Percentiles rank a stretch among this genome's conserved stretches.
Conservation (phyloP, 2,329 filamentous ascomycete genomes). For the Orbilia javanica region DNA sequence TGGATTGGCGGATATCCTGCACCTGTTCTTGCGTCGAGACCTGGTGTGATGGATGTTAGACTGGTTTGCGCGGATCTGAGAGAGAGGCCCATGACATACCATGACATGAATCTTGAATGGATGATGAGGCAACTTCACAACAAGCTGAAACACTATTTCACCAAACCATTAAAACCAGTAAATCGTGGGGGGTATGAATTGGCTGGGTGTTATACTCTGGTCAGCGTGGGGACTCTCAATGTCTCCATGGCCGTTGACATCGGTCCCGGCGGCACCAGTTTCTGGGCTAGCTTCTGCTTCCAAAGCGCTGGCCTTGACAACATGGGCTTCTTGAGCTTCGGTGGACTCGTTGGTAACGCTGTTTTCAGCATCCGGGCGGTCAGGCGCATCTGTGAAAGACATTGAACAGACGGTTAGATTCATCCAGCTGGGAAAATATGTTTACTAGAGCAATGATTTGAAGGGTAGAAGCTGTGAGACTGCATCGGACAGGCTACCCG, state of each 20-base stretch:
- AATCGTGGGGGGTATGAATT: neutral
- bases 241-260: conserved; percentile 27
- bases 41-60: conserved; percentile 66
- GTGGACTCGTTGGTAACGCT: neutral
- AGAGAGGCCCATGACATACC: conserved; percentile 70
- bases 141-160: conserved; percentile 74
- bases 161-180: neutral
- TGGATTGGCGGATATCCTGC: conserved; percentile 95
- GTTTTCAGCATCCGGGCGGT: neutral
- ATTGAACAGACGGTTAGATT: conserved; percentile 23
- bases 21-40: conserved; percentile 94
- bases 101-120: conserved; percentile 85
- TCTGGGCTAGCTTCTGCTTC: neutral
- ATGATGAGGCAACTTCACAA: conserved; percentile 83
- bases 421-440: neutral
- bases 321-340: conserved; percentile 4
- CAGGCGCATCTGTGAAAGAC: conserved; percentile 19
- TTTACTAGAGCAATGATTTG: neutral
- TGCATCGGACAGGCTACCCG: neutral
- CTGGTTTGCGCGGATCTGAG: conserved; percentile 46
- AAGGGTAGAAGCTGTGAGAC: neutral
- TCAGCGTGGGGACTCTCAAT: conserved; percentile 40
- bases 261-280: conserved; percentile 2
- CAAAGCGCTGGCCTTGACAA: neutral
- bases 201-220: conserved; percentile 29